Evolutionary conservation across 352 stramenopile genomes (phyloP), one percentile per base, ranked within the genome.

Genomic region (Blastocystis hominis): DNA sequence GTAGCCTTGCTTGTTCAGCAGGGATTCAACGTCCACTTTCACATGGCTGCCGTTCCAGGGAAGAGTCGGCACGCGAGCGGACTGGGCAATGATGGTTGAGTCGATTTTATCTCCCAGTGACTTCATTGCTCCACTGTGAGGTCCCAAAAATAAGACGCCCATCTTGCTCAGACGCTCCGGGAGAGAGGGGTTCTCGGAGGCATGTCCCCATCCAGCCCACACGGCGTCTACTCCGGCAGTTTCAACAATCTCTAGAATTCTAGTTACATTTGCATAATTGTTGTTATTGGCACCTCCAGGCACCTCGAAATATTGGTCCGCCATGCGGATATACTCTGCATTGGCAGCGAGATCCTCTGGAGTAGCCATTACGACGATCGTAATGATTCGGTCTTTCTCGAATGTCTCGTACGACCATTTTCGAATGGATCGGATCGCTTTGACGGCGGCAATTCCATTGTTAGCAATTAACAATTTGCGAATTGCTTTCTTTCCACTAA

Each of bases 241-340:
- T 84, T 91, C 66, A 15, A 89, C 89, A 87, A 95, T 91, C 77
- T 98, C 95, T 34, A 98, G 94, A 90, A 99, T 99, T 38, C 98
- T 93, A 56, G 93, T 93, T 17, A 99, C 96, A 91, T 99, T 99
- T 89, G 97, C 97, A 91, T 99, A 99, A 92, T 99, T 99, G 94
- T 99, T 97, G 92, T 98, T 99, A 93, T 99, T 99, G 69, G 96
- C 96, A 72, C 97, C 97, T 75, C 97, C 97, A 30, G 97, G 97
- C 68, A 99, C 97, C 90, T 99, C 96, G 40, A 98, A 95, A 63
- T 99, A 97, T 89, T 98, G 94, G 90, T 99, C 97, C 68, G 94
- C 97, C 95, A 99, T 98, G 86, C 97, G 96, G 89, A 99, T 99
- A 92, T 98, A 99, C 92, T 99, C 97, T 40, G 97, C 97, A 90